These are phyloP conservation scores for Inonotus obliquus DNA, from an alignment of 1,284 basidiomycete genomes.

Conservation along the genomic window DNA sequence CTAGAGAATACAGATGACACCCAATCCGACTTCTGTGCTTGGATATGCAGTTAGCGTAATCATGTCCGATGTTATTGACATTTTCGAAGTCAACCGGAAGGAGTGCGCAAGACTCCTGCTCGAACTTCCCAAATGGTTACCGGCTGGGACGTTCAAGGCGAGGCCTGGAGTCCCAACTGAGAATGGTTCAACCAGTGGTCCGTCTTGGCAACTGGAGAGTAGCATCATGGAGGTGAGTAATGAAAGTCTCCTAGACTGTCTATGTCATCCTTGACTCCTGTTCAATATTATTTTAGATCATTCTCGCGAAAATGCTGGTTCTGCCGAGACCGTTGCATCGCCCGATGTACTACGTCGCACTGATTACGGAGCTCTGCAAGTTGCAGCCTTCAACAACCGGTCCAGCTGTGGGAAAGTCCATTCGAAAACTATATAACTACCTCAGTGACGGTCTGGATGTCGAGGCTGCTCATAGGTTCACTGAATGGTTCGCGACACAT, in stretches of 20 bases:
- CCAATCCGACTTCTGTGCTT: conserved; percentile 63
- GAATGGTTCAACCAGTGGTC: conserved; percentile 46
- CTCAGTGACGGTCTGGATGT: conserved; percentile 83
- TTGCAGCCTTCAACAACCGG: conserved; percentile 88
- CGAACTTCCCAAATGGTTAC: conserved; percentile 83
- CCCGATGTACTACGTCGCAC: conserved; percentile 81
- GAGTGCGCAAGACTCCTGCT: conserved; percentile 87
- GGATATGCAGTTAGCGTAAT: conserved; percentile 81
- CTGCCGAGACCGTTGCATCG: conserved; percentile 78
- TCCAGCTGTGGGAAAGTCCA: conserved; percentile 93
- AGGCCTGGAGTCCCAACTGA: conserved; percentile 50
- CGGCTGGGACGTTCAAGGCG: conserved; percentile 80
- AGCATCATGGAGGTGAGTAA: conserved; percentile 67
- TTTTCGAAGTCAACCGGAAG: conserved; percentile 96
- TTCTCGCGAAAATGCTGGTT: conserved; percentile 72
- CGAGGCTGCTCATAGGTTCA: conserved; percentile 75
- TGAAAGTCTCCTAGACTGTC: neutral
- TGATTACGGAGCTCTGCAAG: conserved; percentile 94
- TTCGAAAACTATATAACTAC: conserved; percentile 77
- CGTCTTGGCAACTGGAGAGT: conserved; percentile 77
- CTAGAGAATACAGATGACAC: conserved; percentile 58
- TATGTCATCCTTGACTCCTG: neutral
- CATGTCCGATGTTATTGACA: conserved; percentile 80
- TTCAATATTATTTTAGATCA: conserved; percentile 40
- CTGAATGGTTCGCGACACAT: conserved; percentile 95